These are phyloP conservation scores for Haplosporangium gracile DNA, from an alignment of 192 early-diverging fungal genomes.

Conservation along the genomic window DNA sequence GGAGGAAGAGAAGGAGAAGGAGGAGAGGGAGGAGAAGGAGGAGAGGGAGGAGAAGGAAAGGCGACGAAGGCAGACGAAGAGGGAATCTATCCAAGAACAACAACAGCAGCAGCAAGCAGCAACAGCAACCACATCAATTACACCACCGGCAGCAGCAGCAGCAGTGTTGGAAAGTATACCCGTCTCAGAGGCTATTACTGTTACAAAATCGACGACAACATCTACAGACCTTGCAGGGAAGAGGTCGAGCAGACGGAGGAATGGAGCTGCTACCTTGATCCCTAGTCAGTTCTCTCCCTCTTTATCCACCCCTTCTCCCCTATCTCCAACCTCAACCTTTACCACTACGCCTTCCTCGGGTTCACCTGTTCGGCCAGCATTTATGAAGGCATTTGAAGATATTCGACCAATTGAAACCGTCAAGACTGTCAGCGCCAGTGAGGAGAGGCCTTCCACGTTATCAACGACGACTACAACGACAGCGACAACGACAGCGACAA, in stretches of 20 bases:
- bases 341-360: background rate
- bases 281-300: constrained; percentile 35
- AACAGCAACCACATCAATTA: background rate
- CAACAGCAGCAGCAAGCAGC: background rate
- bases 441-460: background rate
- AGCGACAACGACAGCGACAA: background rate
- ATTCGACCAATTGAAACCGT: background rate
- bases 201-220: constrained; percentile 12
- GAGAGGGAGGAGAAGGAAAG: background rate
- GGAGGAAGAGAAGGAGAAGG: background rate
- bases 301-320: background rate
- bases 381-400: constrained; percentile 40
- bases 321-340: background rate
- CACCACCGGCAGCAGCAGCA: background rate
- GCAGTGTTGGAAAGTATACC: background rate
- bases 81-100: constrained; percentile 7
- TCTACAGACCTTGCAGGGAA: constrained; percentile 7
- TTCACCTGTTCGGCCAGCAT: constrained; percentile 10
- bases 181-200: background rate
- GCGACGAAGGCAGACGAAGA: background rate
- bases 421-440: background rate
- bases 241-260: constrained; percentile 33
- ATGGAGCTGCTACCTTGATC: background rate
- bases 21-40: background rate
- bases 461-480: background rate